These are phyloP conservation scores for Epicoccum sorghinum DNA, from an alignment of 2,329 filamentous ascomycete species.

Conservation along the genomic window DNA sequence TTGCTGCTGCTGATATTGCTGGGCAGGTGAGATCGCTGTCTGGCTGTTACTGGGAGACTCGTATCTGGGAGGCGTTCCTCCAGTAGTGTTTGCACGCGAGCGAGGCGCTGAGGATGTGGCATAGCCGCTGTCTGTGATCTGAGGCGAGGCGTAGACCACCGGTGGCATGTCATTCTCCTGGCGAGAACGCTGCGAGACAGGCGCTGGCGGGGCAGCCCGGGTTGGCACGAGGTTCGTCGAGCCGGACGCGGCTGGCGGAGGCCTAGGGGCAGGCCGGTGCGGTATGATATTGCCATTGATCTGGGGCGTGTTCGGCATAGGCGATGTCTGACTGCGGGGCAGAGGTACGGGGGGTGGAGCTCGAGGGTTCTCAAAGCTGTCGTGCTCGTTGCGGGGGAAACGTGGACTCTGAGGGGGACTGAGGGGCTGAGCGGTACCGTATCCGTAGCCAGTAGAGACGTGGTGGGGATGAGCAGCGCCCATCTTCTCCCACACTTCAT, in stretches of 20 bases:
- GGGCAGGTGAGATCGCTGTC: slow-evolving; percentile 46
- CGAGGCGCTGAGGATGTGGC: slow-evolving; percentile 46
- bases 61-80: slow-evolving; percentile 42
- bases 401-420: slow-evolving; percentile 84
- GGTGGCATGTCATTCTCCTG: slow-evolving; percentile 51
- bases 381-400: slow-evolving; percentile 87
- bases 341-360: slow-evolving; percentile 85
- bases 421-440: slow-evolving; percentile 58
- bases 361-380: slow-evolving; percentile 96
- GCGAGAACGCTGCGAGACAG: slow-evolving; percentile 44
- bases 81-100: slow-evolving; percentile 53
- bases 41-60: slow-evolving; percentile 55
- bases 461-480: slow-evolving; percentile 75
- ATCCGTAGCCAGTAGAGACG: slow-evolving; percentile 39
- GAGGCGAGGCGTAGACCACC: slow-evolving; percentile 52
- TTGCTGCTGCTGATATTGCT: slow-evolving; percentile 74
- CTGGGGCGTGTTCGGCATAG: slow-evolving; percentile 51
- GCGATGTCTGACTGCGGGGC: slow-evolving; percentile 41
- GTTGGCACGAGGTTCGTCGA: slow-evolving; percentile 59
- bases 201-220: slow-evolving; percentile 62
- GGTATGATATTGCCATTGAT: slow-evolving; percentile 68
- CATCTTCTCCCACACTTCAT: slow-evolving; percentile 95
- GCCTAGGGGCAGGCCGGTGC: slow-evolving; percentile 82
- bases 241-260: slow-evolving; percentile 64
- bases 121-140: slow-evolving; percentile 45